A percentile compares a stretch with the other conserved stretches of the same genome.
Conservation (phyloP, 352 stramenopile species). For the Elongisporangium undulatum region DNA sequence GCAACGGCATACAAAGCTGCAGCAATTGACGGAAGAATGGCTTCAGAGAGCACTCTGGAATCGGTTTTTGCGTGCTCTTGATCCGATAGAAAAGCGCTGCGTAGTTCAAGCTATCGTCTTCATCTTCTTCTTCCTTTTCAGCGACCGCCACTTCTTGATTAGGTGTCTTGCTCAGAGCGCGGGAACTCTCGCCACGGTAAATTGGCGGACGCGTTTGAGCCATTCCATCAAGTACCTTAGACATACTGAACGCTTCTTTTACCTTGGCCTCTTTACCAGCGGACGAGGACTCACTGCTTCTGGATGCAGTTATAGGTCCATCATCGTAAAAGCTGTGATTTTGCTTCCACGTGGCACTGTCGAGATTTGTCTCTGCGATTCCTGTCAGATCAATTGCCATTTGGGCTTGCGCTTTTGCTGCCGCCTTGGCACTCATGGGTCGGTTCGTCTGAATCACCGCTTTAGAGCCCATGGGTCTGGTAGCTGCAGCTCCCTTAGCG, state of each 20-base stretch:
- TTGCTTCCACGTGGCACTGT: slow-evolving; percentile 35
- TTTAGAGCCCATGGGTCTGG: slow-evolving; percentile 8
- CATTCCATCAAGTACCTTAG: slow-evolving; percentile 61
- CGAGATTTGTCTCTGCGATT: slow-evolving; percentile 24
- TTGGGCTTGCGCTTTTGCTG: slow-evolving; percentile 39
- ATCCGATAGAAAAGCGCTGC: slow-evolving; percentile 77
- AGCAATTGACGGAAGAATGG: slow-evolving; percentile 83
- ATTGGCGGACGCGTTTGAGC: slow-evolving; percentile 35
- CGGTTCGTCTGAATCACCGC: slow-evolving; percentile 6
- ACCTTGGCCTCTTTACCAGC: slow-evolving; percentile 17
- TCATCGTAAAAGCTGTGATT: slow-evolving; percentile 76
- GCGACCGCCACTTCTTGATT: slow-evolving; percentile 10
- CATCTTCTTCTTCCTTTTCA: slow-evolving; percentile 44
- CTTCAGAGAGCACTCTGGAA: slow-evolving; percentile 59
- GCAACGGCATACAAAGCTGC: slow-evolving; percentile 68
- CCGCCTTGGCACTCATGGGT: slow-evolving; percentile 59
- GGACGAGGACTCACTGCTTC: slow-evolving; percentile 12
- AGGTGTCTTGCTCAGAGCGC: slow-evolving; percentile 2
- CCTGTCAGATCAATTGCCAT: slow-evolving; percentile 43
- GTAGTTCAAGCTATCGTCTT: slow-evolving; percentile 44
- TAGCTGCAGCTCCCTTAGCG: slow-evolving; percentile 1
- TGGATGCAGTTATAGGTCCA: slow-evolving; percentile 35
- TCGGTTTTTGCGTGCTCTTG: slow-evolving; percentile 74
- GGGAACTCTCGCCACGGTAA: slow-evolving; percentile 3
- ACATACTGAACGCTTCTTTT: slow-evolving; percentile 54